Percentiles rank a stretch among this genome's conserved stretches.
Conservation (phyloP, 2,329 filamentous ascomycete genomes). For the Trichoderma sp. region DNA sequence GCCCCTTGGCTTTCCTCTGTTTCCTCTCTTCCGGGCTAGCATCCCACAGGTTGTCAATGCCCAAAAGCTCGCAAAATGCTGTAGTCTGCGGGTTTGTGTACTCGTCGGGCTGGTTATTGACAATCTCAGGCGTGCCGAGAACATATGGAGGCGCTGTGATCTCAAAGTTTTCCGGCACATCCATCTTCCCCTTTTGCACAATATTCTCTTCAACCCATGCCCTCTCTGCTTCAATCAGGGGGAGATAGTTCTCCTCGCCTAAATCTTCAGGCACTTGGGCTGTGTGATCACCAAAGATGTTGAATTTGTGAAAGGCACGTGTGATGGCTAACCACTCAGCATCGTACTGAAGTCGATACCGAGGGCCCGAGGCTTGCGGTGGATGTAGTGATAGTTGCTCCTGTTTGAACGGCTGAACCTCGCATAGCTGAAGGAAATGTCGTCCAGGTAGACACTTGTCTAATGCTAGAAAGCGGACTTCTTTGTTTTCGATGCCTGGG, state of each 20-base stretch:
- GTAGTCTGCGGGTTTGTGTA: slow-evolving; percentile 86
- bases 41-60: slow-evolving; percentile 74
- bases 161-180: slow-evolving; percentile 76
- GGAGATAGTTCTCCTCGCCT: slow-evolving; percentile 68
- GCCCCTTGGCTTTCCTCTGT: slow-evolving; percentile 59
- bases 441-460: slow-evolving; percentile 85
- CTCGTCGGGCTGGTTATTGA: slow-evolving; percentile 68
- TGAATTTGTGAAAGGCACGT: slow-evolving; percentile 70
- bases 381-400: slow-evolving; percentile 28
- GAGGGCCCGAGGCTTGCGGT: slow-evolving; percentile 33
- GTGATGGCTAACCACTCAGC: slow-evolving; percentile 95
- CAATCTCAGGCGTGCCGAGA: slow-evolving; percentile 55
- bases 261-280: slow-evolving; percentile 58
- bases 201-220: slow-evolving; percentile 82
- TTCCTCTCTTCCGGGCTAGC: slow-evolving; percentile 70
- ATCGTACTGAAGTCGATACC: slow-evolving; percentile 75
- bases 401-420: slow-evolving; percentile 54
- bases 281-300: slow-evolving; percentile 63
- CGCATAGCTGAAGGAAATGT: slow-evolving; percentile 78
- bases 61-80: slow-evolving; percentile 77
- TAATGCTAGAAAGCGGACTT: slow-evolving; percentile 81
- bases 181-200: slow-evolving; percentile 60
- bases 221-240: slow-evolving; percentile 68
- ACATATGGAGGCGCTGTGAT: slow-evolving; percentile 74
- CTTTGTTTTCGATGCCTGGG: slow-evolving; percentile 71